Percentiles rank a stretch among this genome's conserved stretches.
Conservation (phyloP, 2,329 filamentous ascomycete species). For the Alternaria sp. region DNA sequence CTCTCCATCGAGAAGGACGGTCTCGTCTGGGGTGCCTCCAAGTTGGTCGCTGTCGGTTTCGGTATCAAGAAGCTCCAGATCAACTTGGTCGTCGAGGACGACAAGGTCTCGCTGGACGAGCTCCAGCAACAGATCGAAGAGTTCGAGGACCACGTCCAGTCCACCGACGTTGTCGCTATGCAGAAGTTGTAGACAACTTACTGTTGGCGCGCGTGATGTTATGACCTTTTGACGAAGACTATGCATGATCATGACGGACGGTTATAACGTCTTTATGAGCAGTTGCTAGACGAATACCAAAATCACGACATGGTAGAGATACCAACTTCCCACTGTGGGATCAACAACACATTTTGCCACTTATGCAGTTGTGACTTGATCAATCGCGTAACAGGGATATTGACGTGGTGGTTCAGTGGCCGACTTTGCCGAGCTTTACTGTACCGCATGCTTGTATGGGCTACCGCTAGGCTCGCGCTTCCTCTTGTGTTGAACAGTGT, state of each 20-base stretch:
- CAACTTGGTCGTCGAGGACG: conserved; percentile 96
- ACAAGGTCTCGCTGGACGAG: conserved; percentile 88
- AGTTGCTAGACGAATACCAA: conserved; percentile 37
- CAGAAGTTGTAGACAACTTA: conserved; percentile 51
- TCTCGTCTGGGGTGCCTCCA: conserved; percentile 93
- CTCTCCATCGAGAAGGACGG: conserved; percentile 89
- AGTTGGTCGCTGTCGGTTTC: conserved; percentile 90
- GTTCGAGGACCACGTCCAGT: conserved; percentile 96
- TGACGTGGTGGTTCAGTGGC: not conserved
- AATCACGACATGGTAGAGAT: conserved; percentile 38
- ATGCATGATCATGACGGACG: conserved; percentile 36
- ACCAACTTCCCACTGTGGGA: conserved; percentile 31
- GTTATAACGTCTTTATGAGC: conserved; percentile 48
- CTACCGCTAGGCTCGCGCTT: no score
- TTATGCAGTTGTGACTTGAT: conserved; percentile 12
- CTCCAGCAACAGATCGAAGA: conserved; percentile 86
- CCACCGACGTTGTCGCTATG: conserved; percentile 80
- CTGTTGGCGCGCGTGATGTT: conserved; percentile 12
- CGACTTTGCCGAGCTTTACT: not conserved
- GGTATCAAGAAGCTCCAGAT: conserved; percentile 99
- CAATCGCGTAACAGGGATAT: not conserved
- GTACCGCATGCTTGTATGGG: no score
- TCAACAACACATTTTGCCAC: conserved; percentile 16
- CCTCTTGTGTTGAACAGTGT: no score
- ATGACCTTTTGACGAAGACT: conserved; percentile 26